Percentiles rank a stretch among this genome's conserved stretches.
These are phyloP conservation scores for Trichoderma virens DNA, from an alignment of 495 filamentous ascomycete genomes.

Conservation along the genomic window DNA sequence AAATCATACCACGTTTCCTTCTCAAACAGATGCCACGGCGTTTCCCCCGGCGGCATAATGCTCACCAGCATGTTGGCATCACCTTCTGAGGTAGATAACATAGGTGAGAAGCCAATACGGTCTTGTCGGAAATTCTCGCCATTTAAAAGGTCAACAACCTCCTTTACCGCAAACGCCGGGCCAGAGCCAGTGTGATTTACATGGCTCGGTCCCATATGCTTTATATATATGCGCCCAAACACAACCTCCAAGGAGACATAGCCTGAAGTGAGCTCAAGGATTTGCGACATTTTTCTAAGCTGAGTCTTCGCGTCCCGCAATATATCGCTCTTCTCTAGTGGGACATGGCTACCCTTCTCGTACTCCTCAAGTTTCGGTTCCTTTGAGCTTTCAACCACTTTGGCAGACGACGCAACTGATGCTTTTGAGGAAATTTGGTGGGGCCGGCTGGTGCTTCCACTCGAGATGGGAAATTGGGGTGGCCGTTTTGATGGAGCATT, in stretches of 20 bases:
- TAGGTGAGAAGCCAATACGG: background rate
- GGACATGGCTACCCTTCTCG: background rate
- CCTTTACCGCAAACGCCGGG: background rate
- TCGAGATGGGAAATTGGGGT: background rate
- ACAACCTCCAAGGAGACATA: background rate
- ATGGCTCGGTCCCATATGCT: background rate
- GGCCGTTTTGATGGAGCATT: background rate
- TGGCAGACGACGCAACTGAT: background rate
- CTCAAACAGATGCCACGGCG: background rate
- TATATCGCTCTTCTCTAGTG: background rate
- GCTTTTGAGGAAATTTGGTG: background rate
- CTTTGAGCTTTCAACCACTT: background rate
- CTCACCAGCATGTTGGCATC: background rate
- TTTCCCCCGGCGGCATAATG: background rate
- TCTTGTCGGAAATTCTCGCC: background rate
- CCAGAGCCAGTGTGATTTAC: background rate
- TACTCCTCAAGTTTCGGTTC: background rate
- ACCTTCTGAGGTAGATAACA: background rate
- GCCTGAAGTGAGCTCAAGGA: background rate
- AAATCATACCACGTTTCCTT: background rate
- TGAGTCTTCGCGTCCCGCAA: background rate
- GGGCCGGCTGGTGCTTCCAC: background rate
- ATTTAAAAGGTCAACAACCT: background rate
- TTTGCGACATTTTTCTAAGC: background rate
- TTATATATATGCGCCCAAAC: background rate